Base-by-base conservation (phyloP, 345 rosid genomes). In the Boechera stricta region DNA sequence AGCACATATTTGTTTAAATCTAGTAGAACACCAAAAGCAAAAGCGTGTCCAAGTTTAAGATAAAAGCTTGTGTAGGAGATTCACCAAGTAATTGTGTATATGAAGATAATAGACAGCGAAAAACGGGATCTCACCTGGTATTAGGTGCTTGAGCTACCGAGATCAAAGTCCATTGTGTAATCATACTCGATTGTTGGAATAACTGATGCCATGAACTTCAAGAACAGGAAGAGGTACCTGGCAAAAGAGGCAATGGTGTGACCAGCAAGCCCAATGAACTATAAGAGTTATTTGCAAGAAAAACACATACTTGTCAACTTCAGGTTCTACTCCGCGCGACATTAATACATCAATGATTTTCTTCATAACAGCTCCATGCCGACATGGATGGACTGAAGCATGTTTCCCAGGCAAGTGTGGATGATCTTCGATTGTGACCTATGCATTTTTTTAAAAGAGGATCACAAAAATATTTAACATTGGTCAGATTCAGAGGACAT, bases 361-460 rank as follows among this genome's bases (percentile, higher is more conserved):
- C 88, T 96, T 96, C 99, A 96, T 96, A 39, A 96, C 99, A 51
- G 98, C 99, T 15, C 97, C 99, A 83, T 96, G 99, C 58, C 87
- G 86, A 79, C 99, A 96, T 49, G 99, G 99, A 85, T 96, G 99
- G 32, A 96, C 92, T 60, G 99, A 96, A 16, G 99, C 99, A 67
- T 96, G 99, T 83, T 96, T 96, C 76, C 99, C 98, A 47, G 97
- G 90, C 79, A 96, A 85, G 76, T 96, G 99, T 15, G 99, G 93
- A 80, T 96, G 99, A 75, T 91, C 99, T 83, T 93, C 99, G 76
- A 96, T 96, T 12, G 98, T 93, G 31, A 93, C 98, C 98, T 92
- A 87, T 31, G 26, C 56, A 6, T 6, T 38, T 54, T 70, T 16
- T 41, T 16, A 15, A 62, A 16, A 31, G 45, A 56, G 21, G 48